phyloP scores from a whole-genome alignment of 2,329 filamentous ascomycete species.

The Tetracladium maxilliforme region DNA sequence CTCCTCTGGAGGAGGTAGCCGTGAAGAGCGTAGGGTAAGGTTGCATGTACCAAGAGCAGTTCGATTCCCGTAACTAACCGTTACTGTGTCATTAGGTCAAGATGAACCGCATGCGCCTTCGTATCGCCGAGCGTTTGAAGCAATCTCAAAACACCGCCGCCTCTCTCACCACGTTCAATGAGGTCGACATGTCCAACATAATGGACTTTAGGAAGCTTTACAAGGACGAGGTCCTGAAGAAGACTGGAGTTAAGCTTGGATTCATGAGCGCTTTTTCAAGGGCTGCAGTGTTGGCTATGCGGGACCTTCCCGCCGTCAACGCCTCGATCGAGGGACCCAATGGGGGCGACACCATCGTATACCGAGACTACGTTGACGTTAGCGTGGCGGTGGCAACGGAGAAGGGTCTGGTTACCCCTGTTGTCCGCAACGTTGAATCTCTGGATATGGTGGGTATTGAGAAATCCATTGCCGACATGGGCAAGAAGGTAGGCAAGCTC shows the following conservation, averaged over 20 bases:
- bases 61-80: constrained; percentile 4
- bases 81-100: constrained; percentile 66
- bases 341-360: constrained; percentile 93
- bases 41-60: constrained; percentile 24
- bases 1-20: constrained; percentile 44
- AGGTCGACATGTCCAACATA: constrained; percentile 95
- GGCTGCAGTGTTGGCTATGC: constrained; percentile 82
- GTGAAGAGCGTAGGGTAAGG: constrained; percentile 84
- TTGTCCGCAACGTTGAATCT: constrained; percentile 83
- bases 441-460: constrained; percentile 85
- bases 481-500: constrained; percentile 70
- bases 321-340: constrained; percentile 93
- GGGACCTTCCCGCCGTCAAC: constrained; percentile 86
- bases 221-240: constrained; percentile 93
- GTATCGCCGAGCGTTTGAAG: constrained; percentile 95
- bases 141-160: constrained; percentile 98
- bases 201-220: constrained; percentile 97
- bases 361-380: constrained; percentile 95
- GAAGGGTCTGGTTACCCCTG: constrained; percentile 92
- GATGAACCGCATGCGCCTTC: constrained; percentile 99
- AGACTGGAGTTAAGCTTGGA: constrained; percentile 93
- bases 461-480: constrained; percentile 79
- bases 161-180: constrained; percentile 95
- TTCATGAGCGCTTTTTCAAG: constrained; percentile 98
- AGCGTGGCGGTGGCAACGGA: constrained; percentile 94